phyloP scores from a whole-genome alignment of 2,329 filamentous ascomycete species.

The Aspergillus neoniger region DNA sequence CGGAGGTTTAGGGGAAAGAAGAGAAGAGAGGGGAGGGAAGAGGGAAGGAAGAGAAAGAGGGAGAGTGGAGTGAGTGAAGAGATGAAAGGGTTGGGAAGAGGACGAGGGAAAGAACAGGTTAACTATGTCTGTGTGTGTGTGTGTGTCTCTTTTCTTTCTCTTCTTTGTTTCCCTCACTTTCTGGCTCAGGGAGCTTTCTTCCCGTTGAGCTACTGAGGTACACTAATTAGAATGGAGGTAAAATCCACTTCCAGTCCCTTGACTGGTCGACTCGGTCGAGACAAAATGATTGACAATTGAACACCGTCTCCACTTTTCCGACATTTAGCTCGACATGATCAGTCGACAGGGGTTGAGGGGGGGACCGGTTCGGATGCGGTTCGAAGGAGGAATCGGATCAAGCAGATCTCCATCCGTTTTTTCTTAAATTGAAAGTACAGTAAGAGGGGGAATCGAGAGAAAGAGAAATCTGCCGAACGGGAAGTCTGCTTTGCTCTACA shows the following conservation, averaged over 20 bases:
- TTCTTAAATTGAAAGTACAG: too few relatives aligned
- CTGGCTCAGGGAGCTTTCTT: constrained; percentile 9
- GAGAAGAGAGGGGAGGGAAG: constrained; percentile 9
- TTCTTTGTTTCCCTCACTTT: constrained; percentile 5
- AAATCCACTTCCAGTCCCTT: constrained; percentile 9
- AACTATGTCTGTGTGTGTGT: neutral
- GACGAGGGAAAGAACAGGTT: neutral
- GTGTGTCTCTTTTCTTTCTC: neutral
- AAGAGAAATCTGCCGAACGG: neutral
- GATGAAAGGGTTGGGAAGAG: neutral
- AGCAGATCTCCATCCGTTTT: constrained; percentile 1
- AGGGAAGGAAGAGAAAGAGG: neutral
- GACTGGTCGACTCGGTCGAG: constrained; percentile 18
- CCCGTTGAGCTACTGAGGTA: constrained; percentile 6
- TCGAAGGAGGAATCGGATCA: constrained; percentile 3
- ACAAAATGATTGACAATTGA: constrained; percentile 28
- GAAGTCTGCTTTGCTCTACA: too few relatives aligned
- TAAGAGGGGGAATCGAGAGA: too few relatives aligned
- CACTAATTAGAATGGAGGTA: neutral
- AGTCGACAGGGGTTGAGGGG: constrained; percentile 16
- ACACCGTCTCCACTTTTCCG: constrained; percentile 21
- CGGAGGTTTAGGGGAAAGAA: neutral
- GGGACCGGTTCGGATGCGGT: neutral
- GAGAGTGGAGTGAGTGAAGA: neutral
- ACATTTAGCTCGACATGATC: constrained; percentile 19